phyloP scores from a whole-genome alignment of 2,329 filamentous ascomycete genomes.

The Aspergillus sclerotialis region DNA sequence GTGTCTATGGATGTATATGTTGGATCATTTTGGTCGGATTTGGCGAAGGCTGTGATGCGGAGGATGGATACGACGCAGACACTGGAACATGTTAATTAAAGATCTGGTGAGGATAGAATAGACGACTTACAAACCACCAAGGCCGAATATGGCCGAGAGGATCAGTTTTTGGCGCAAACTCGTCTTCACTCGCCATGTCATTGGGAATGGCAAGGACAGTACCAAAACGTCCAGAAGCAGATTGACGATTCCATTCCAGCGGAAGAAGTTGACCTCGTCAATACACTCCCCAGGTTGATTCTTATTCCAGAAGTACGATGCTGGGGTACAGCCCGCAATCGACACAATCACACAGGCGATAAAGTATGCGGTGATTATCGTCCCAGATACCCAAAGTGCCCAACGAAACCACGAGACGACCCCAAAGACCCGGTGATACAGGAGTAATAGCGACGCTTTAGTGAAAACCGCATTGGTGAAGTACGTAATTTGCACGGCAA shows the following conservation, averaged over 20 bases:
- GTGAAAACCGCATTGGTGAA: constrained; percentile 18
- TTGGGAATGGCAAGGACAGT: constrained; percentile 20
- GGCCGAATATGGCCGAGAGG: constrained; percentile 15
- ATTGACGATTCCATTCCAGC: constrained; percentile 19
- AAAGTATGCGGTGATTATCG: constrained; percentile 14
- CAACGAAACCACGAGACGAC: constrained; percentile 16
- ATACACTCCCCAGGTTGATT: constrained; percentile 13
- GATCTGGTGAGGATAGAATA: neutral
- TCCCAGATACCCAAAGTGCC: constrained; percentile 10
- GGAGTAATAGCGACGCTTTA: constrained; percentile 18
- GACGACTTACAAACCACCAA: constrained; percentile 19
- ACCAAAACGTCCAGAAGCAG: constrained; percentile 18
- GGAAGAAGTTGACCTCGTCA: constrained; percentile 16
- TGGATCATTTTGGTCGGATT: constrained; percentile 6
- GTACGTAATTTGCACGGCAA: constrained; percentile 18
- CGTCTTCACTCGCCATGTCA: constrained; percentile 18
- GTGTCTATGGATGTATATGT: constrained; percentile 13
- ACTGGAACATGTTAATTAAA: constrained; percentile 6
- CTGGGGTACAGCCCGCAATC: constrained; percentile 15
- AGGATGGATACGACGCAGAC: constrained; percentile 19
- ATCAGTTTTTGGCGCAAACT: constrained; percentile 15
- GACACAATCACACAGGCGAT: constrained; percentile 13
- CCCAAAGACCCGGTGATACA: constrained; percentile 23
- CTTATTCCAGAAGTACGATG: constrained; percentile 16
- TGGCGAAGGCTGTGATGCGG: constrained; percentile 15